These are phyloP conservation scores for Botrytis aclada DNA, from an alignment of 2,329 filamentous ascomycete species.

Conservation along the genomic window DNA sequence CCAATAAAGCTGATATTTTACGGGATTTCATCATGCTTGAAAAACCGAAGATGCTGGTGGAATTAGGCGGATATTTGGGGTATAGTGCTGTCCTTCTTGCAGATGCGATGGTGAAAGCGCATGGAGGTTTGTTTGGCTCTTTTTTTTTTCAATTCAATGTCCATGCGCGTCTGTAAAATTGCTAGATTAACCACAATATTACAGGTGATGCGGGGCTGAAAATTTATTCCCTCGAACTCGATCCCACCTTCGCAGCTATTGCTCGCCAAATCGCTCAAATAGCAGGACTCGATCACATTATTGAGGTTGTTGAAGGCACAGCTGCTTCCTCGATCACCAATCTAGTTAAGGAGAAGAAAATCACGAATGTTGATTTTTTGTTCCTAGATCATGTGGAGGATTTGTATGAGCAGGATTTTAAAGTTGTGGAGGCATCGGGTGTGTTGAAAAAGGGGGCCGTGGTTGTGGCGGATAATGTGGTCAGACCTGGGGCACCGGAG, in stretches of 20 bases:
- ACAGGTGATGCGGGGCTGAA: conserved; percentile 58
- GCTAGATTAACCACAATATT: not conserved
- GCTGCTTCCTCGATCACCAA: conserved; percentile 60
- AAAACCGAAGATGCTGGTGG: conserved; percentile 67
- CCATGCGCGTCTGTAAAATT: not conserved
- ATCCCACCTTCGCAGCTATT: conserved; percentile 68
- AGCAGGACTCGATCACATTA: conserved; percentile 64
- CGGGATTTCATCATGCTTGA: conserved; percentile 62
- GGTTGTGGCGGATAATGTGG: conserved; percentile 65
- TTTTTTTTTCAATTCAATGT: not conserved
- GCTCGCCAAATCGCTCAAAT: conserved; percentile 65
- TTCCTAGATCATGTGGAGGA: conserved; percentile 80
- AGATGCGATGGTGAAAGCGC: conserved; percentile 51
- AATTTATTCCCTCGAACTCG: conserved; percentile 57
- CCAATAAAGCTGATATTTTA: conserved; percentile 68
- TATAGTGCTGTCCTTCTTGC: conserved; percentile 77
- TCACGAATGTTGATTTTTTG: conserved; percentile 64
- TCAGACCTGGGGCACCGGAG: conserved; percentile 65
- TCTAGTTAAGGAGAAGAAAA: conserved; percentile 50
- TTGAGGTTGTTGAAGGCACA: conserved; percentile 66
- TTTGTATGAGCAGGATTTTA: conserved; percentile 68
- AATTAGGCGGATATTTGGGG: conserved; percentile 77
- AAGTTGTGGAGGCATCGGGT: conserved; percentile 67
- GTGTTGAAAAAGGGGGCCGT: conserved; percentile 59
- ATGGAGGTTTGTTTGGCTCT: not conserved